phyloP scores from a whole-genome alignment of 805 yeast species.

The Candida suzukii region DNA sequence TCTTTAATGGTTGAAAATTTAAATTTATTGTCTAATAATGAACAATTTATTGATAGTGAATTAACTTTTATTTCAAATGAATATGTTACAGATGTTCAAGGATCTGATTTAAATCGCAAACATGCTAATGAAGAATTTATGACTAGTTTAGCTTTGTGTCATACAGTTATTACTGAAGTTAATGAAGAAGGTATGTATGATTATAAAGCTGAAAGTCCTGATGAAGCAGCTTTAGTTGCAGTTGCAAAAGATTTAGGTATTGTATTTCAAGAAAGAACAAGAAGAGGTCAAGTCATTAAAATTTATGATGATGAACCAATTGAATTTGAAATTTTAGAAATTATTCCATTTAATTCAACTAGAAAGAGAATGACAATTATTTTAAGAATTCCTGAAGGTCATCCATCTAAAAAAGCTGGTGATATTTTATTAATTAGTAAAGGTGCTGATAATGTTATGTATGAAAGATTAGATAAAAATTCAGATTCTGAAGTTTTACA shows the following conservation, averaged over 20 bases:
- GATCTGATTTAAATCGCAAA: conserved; percentile 33
- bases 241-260: conserved; percentile 71
- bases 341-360: conserved; percentile 60
- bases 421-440: conserved; percentile 32
- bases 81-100: conserved; percentile 43
- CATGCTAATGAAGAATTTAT: conserved; percentile 50
- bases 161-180: conserved; percentile 62
- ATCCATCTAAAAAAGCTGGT: not conserved
- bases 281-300: conserved; percentile 37
- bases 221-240: conserved; percentile 74
- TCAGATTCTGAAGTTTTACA: conserved; percentile 38
- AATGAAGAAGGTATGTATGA: conserved; percentile 34
- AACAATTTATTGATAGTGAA: conserved; percentile 41
- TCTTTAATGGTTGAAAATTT: conserved; percentile 48
- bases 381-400: conserved; percentile 33
- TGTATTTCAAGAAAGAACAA: conserved; percentile 46
- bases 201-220: conserved; percentile 78
- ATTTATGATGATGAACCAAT: conserved; percentile 37
- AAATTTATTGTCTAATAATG: conserved; percentile 26
- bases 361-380: conserved; percentile 75
- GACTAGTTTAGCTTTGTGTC: conserved; percentile 64
- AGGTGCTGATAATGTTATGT: conserved; percentile 81
- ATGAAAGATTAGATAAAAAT: conserved; percentile 48
- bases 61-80: conserved; percentile 59
- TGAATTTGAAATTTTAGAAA: conserved; percentile 44